Evolutionary conservation across 768 basidiomycete species (phyloP).

Genomic region (Pleurotus tuber-regium): DNA sequence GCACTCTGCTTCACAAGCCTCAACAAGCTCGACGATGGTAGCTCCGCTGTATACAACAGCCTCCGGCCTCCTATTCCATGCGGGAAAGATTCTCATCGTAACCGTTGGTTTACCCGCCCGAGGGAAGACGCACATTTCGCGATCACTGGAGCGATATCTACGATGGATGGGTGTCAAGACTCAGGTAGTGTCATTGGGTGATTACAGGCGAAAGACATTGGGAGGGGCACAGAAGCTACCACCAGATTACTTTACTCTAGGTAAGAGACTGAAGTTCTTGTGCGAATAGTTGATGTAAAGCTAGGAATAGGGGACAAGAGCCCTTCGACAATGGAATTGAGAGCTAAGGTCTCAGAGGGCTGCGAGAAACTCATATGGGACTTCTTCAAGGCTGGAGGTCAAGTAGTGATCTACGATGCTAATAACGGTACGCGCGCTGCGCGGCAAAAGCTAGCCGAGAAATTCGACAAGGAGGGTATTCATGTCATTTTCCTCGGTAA

Average conservation of each 20-base stretch:
- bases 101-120: conserved; percentile 93
- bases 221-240: conserved; percentile 89
- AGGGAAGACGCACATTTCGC: conserved; percentile 95
- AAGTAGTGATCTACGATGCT: conserved; percentile 98
- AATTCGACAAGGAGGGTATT: conserved; percentile 81
- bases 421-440: conserved; percentile 81
- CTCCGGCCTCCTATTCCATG: conserved; percentile 83
- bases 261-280: conserved; percentile 33
- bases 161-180: conserved; percentile 99
- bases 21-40: conserved; percentile 73
- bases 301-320: conserved; percentile 63
- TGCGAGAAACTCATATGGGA: conserved; percentile 89
- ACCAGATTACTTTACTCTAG: conserved; percentile 87
- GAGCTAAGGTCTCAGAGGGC: conserved; percentile 72
- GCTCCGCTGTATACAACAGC: conserved; percentile 96
- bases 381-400: conserved; percentile 84
- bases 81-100: conserved; percentile 91
- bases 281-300: neutral
- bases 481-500: conserved; percentile 93
- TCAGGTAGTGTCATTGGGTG: conserved; percentile 90
- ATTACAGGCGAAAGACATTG: conserved; percentile 87
- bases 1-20: too few relatives aligned
- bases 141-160: conserved; percentile 94
- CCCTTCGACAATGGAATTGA: conserved; percentile 73
- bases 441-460: conserved; percentile 73